A percentile compares a stretch with the other conserved stretches of the same genome.
These are phyloP conservation scores for Brassica hybrid DNA, from an alignment of 441 rosid genomes.

Conservation along the genomic window DNA sequence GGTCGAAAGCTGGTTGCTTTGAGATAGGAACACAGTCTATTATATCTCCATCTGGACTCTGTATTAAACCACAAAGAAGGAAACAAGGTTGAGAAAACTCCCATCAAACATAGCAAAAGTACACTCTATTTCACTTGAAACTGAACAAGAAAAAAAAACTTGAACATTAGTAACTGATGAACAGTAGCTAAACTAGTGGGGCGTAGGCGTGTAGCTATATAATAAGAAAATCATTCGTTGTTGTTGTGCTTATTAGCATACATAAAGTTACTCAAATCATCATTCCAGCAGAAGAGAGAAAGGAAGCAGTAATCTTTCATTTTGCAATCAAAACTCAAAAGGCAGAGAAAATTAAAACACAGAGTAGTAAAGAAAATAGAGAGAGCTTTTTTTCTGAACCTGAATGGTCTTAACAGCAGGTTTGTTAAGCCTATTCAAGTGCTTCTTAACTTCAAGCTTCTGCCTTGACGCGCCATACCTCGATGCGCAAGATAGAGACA, in stretches of 20 bases:
- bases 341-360: slow-evolving; percentile 31
- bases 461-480: slow-evolving; percentile 60
- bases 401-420: slow-evolving; percentile 72
- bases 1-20: slow-evolving; percentile 91
- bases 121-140: neutral
- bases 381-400: slow-evolving; percentile 44
- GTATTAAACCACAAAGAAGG: slow-evolving; percentile 31
- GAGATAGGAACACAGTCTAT: slow-evolving; percentile 84
- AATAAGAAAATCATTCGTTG: neutral
- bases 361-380: slow-evolving; percentile 24
- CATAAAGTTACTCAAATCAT: slow-evolving; percentile 29
- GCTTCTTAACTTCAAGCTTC: slow-evolving; percentile 72
- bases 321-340: slow-evolving; percentile 36
- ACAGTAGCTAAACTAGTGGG: neutral
- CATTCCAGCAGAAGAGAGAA: slow-evolving; percentile 27
- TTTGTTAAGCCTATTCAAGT: slow-evolving; percentile 82
- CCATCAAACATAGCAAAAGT: neutral
- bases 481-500: slow-evolving; percentile 52
- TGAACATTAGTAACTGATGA: neutral
- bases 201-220: neutral
- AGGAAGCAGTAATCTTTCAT: slow-evolving; percentile 27
- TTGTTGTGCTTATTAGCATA: slow-evolving; percentile 23
- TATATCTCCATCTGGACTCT: slow-evolving; percentile 91
- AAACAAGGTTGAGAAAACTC: neutral
- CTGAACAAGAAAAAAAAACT: neutral